Conservation (phyloP, 1,284 basidiomycete genomes). For the Ceratobasidium sp. region DNA sequence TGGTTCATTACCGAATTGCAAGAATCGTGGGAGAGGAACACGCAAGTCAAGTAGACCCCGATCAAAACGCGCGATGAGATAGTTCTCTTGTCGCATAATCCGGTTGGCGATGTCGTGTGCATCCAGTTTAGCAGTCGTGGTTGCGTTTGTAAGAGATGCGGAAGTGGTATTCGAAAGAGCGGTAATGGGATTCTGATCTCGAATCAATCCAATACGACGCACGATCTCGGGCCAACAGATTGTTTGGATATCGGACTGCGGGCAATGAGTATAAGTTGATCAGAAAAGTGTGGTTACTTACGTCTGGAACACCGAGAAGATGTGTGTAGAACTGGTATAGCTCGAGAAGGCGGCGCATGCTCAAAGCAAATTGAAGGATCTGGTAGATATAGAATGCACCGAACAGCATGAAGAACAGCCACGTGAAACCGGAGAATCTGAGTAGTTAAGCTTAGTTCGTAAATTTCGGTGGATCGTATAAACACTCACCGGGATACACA, state of each 20-base stretch:
- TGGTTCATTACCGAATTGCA: slow-evolving; percentile 49
- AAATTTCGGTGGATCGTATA: no score
- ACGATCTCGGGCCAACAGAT: slow-evolving; percentile 98
- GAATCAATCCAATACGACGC: slow-evolving; percentile 84
- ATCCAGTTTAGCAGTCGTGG: no score
- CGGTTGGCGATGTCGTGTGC: no score
- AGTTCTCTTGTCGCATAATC: no score
- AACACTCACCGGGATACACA: slow-evolving; percentile 88
- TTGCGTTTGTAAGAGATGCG: slow-evolving; percentile 53
- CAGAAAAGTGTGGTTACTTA: no score
- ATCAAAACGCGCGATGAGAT: no score
- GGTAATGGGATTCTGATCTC: slow-evolving; percentile 91
- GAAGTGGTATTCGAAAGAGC: slow-evolving; percentile 76
- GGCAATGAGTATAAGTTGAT: no score
- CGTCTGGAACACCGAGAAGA: slow-evolving; percentile 68
- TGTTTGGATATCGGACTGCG: slow-evolving; percentile 97
- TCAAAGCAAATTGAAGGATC: slow-evolving; percentile 62
- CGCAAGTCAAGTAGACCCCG: no score
- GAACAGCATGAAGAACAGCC: slow-evolving; percentile 86
- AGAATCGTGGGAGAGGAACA: slow-evolving; percentile 76
- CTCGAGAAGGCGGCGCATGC: slow-evolving; percentile 80
- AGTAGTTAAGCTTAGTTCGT: no score
- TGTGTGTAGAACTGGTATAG: slow-evolving; percentile 90
- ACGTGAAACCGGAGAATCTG: slow-evolving; percentile 85
- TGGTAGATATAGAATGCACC: slow-evolving; percentile 80